Percentiles rank a stretch among this genome's conserved stretches.
phyloP scores from a whole-genome alignment of 331 rosid species.

The Spiraea crenata region DNA sequence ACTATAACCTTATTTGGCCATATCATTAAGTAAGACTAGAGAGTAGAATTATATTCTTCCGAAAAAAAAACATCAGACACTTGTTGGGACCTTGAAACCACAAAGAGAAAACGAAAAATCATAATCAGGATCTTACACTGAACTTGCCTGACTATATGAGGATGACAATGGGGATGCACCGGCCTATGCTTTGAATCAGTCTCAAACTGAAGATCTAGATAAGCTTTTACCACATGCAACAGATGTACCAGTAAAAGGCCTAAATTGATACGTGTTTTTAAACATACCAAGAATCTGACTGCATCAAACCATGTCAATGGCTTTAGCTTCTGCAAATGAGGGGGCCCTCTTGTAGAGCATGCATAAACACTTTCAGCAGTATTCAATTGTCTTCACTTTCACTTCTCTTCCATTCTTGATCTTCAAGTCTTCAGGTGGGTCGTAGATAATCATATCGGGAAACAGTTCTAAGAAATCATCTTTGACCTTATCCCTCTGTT shows the following conservation, averaged over 20 bases:
- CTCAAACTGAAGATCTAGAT: neutral
- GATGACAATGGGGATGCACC: neutral
- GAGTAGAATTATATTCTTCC: too few species aligned
- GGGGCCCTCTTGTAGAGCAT: neutral
- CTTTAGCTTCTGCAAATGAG: neutral
- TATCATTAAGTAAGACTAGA: too few species aligned
- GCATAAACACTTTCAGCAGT: neutral
- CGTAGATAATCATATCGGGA: conserved; percentile 79
- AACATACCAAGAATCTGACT: neutral
- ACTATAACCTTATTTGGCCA: too few species aligned
- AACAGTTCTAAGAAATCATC: conserved; percentile 75
- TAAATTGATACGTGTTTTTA: neutral
- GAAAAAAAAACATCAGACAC: too few species aligned
- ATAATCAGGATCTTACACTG: neutral
- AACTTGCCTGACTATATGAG: too few species aligned
- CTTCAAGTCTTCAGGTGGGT: conserved; percentile 83
- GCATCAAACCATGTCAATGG: neutral
- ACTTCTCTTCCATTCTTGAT: conserved; percentile 31
- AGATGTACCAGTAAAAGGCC: neutral
- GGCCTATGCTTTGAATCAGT: neutral
- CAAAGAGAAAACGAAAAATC: neutral
- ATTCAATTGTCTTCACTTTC: conserved; percentile 33
- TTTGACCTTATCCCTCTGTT: conserved; percentile 70
- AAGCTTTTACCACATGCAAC: conserved; percentile 6
- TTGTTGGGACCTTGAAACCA: too few species aligned